phyloP scores from a whole-genome alignment of 768 basidiomycete genomes.

The Auriscalpium microsporum region DNA sequence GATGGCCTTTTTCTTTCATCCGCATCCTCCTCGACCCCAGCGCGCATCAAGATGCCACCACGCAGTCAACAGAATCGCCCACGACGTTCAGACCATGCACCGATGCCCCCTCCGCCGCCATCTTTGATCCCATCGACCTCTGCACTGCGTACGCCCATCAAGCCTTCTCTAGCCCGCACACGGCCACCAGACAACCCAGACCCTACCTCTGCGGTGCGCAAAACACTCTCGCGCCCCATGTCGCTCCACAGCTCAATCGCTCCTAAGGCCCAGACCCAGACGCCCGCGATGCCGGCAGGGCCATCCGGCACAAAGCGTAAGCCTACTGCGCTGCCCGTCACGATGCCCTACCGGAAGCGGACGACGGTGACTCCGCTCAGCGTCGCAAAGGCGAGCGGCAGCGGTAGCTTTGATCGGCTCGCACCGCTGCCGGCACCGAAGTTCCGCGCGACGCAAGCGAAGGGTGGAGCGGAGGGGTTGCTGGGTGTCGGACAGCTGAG shows the following conservation, averaged over 20 bases:
- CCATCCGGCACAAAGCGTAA: conserved; percentile 14
- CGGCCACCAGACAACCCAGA: neutral
- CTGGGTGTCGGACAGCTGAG: conserved; percentile 16
- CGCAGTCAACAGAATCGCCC: conserved; percentile 1
- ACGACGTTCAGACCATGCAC: neutral
- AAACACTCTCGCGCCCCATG: neutral
- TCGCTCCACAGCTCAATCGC: neutral
- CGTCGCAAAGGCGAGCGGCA: conserved; percentile 11
- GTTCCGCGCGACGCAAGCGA: conserved; percentile 8
- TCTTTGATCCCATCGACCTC: neutral
- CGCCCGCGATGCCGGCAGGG: neutral
- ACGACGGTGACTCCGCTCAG: conserved; percentile 11
- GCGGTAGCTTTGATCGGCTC: conserved; percentile 12
- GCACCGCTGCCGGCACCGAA: conserved; percentile 17
- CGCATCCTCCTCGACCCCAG: neutral
- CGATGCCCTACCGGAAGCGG: conserved; percentile 13
- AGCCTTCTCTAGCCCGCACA: neutral
- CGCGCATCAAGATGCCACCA: neutral
- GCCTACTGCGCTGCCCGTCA: conserved; percentile 11
- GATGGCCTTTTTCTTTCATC: conserved; percentile 12
- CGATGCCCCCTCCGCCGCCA: conserved; percentile 3
- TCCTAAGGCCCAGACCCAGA: neutral
- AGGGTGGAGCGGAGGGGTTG: conserved; percentile 6
- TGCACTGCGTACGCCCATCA: neutral
- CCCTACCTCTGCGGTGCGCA: neutral